These are phyloP conservation scores for Coniochaeta pulveracea DNA, from an alignment of 2,329 filamentous ascomycete species.

Conservation along the genomic window DNA sequence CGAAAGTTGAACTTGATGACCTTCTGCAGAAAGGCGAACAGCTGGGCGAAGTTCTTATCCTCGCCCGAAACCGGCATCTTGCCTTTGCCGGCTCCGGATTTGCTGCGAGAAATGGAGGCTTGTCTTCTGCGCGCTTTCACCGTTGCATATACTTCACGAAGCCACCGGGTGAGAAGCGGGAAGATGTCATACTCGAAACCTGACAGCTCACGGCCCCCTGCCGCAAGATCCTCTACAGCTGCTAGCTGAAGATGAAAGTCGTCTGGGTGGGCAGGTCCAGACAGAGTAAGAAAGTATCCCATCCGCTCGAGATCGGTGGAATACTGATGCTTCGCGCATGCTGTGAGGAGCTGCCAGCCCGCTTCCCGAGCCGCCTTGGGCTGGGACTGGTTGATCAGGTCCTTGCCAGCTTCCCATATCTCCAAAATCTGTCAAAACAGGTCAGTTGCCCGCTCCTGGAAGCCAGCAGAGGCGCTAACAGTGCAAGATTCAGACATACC, in stretches of 20 bases:
- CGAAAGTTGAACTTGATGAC: constrained; percentile 69
- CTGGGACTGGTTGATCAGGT: constrained; percentile 48
- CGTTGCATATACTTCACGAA: constrained; percentile 42
- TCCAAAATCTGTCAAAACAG: constrained; percentile 28
- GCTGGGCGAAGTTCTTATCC: constrained; percentile 48
- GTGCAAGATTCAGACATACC: constrained; percentile 16
- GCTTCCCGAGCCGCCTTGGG: constrained; percentile 39
- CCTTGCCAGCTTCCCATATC: constrained; percentile 56
- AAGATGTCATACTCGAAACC: constrained; percentile 59
- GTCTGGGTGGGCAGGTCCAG: constrained; percentile 41
- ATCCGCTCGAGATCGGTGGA: constrained; percentile 56
- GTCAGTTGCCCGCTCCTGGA: neutral
- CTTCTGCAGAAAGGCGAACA: constrained; percentile 56
- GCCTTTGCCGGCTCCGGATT: constrained; percentile 25
- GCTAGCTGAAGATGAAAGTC: constrained; percentile 58
- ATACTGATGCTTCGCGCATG: constrained; percentile 50
- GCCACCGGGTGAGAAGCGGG: constrained; percentile 50
- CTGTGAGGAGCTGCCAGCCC: constrained; percentile 55
- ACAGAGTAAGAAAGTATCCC: constrained; percentile 54
- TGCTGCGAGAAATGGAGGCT: constrained; percentile 27
- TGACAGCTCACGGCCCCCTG: constrained; percentile 47
- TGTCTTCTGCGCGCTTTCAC: constrained; percentile 40
- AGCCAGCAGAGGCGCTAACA: neutral
- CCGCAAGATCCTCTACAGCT: constrained; percentile 49
- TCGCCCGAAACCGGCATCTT: constrained; percentile 33